Percentiles rank a stretch among this genome's conserved stretches.
Conservation (phyloP, 169 alveolate genomes). For the Plasmodium berghei region DNA sequence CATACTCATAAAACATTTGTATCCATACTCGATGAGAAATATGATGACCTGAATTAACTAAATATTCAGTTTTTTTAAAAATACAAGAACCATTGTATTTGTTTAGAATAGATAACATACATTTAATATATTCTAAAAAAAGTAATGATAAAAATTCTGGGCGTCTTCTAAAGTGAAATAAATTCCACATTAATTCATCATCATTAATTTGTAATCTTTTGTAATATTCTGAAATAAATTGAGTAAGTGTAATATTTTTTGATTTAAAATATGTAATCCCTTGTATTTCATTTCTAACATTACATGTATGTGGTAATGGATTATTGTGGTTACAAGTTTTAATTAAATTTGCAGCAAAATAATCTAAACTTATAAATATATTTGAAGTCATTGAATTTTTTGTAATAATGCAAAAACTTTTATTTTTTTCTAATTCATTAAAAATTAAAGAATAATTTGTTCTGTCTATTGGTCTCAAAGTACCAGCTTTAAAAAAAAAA, state of each 20-base stretch:
- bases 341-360: constrained; percentile 79
- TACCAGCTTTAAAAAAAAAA: constrained; percentile 78
- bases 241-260: constrained; percentile 76
- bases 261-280: constrained; percentile 77
- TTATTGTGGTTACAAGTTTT: constrained; percentile 80
- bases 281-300: constrained; percentile 70
- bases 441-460: constrained; percentile 62
- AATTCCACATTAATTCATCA: constrained; percentile 73
- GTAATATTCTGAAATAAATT: constrained; percentile 81
- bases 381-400: constrained; percentile 79
- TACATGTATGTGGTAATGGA: constrained; percentile 86
- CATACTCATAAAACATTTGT: constrained; percentile 83
- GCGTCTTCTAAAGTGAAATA: constrained; percentile 46
- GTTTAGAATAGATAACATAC: constrained; percentile 34
- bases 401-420: constrained; percentile 80
- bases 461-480: constrained; percentile 81
- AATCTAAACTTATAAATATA: constrained; percentile 79
- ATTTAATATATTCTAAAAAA: constrained; percentile 64
- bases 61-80: constrained; percentile 81
- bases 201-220: constrained; percentile 80
- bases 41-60: constrained; percentile 84
- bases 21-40: constrained; percentile 86
- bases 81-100: constrained; percentile 57
- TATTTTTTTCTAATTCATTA: constrained; percentile 77
- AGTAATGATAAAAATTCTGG: constrained; percentile 43